phyloP scores from a whole-genome alignment of 1,139 yeast genomes.

The Blastobotrys raffinosifermentans region DNA sequence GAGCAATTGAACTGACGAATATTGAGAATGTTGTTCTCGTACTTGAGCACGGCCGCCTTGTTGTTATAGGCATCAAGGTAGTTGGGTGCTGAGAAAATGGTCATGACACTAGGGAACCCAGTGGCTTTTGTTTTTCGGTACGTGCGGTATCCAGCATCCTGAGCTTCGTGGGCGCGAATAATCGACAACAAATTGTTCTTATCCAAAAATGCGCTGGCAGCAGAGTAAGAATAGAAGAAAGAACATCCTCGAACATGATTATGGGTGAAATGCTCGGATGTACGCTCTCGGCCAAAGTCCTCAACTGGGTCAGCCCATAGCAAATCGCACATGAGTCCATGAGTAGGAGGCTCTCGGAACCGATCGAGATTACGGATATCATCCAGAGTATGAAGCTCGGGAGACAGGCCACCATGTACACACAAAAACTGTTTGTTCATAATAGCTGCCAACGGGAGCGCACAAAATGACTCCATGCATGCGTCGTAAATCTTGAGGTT shows the following conservation, averaged over 20 bases:
- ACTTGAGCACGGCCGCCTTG: constrained; percentile 89
- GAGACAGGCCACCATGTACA: constrained; percentile 96
- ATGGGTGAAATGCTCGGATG: constrained; percentile 50
- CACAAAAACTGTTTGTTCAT: constrained; percentile 95
- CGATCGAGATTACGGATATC: constrained; percentile 70
- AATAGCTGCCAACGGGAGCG: constrained; percentile 87
- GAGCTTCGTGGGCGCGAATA: constrained; percentile 96
- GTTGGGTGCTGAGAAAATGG: constrained; percentile 94
- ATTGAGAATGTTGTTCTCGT: constrained; percentile 89
- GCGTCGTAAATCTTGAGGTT: constrained; percentile 62
- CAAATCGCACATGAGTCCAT: constrained; percentile 90
- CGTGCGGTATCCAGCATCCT: constrained; percentile 95
- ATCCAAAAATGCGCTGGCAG: constrained; percentile 76
- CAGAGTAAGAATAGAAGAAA: constrained; percentile 79
- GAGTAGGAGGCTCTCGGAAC: constrained; percentile 89
- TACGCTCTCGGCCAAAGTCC: constrained; percentile 70
- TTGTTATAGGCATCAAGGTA: constrained; percentile 90
- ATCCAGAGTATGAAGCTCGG: constrained; percentile 65
- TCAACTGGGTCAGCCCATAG: constrained; percentile 96
- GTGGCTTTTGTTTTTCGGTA: constrained; percentile 78
- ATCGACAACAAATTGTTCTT: constrained; percentile 74
- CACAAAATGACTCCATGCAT: constrained; percentile 73
- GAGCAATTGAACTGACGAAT: constrained; percentile 89
- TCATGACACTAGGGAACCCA: constrained; percentile 89
- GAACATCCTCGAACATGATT: constrained; percentile 92